Evolutionary conservation across 2,329 filamentous ascomycete species (phyloP).

Genomic region (Alternaria angustiovoidea): DNA sequence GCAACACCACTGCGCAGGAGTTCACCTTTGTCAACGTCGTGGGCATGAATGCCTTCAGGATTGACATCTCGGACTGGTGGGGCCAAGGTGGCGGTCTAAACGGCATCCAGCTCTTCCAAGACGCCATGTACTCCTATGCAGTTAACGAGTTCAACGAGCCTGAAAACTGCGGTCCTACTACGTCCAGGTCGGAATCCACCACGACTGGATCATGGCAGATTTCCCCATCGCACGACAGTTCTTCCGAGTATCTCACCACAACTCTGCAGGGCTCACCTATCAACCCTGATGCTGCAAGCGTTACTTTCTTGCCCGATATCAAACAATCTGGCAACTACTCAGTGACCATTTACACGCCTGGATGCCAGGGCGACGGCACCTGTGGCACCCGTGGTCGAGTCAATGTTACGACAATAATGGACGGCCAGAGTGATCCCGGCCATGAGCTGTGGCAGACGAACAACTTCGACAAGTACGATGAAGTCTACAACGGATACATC

Average conservation of each 20-base stretch:
- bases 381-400: slow-evolving; percentile 81
- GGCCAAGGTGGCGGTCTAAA: slow-evolving; percentile 83
- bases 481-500: slow-evolving; percentile 85
- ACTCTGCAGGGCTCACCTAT: slow-evolving; percentile 65
- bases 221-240: slow-evolving; percentile 72
- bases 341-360: slow-evolving; percentile 90
- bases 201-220: slow-evolving; percentile 77
- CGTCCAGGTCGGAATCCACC: slow-evolving; percentile 67
- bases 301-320: slow-evolving; percentile 85
- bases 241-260: slow-evolving; percentile 78
- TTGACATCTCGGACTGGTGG: slow-evolving; percentile 89
- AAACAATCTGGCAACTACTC: slow-evolving; percentile 90
- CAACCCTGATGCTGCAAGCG: slow-evolving; percentile 66
- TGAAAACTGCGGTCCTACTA: slow-evolving; percentile 70
- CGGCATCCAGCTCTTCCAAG: slow-evolving; percentile 85
- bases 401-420: slow-evolving; percentile 79
- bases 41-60: slow-evolving; percentile 84
- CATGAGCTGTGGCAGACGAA: slow-evolving; percentile 85
- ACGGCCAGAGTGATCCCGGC: slow-evolving; percentile 32
- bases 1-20: slow-evolving; percentile 79
- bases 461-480: slow-evolving; percentile 95
- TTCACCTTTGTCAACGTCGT: slow-evolving; percentile 93
- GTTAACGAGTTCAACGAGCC: slow-evolving; percentile 90
- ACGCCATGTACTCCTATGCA: slow-evolving; percentile 86
- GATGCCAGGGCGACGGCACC: slow-evolving; percentile 80